phyloP scores from a whole-genome alignment of 805 yeast species.

The Candida xyloterini region DNA sequence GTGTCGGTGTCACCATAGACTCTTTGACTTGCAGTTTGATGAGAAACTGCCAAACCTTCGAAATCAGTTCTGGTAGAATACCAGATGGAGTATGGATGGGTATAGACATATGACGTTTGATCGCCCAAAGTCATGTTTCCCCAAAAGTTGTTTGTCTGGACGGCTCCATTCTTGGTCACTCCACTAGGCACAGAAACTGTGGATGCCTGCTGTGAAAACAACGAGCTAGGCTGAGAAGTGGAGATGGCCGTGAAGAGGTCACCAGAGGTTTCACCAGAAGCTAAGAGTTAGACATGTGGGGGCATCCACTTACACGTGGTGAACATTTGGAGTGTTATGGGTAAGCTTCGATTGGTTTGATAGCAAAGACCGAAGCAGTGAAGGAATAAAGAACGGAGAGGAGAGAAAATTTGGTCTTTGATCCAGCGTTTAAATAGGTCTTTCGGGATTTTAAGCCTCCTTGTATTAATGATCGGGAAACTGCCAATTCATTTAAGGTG shows the following conservation, averaged over 20 bases:
- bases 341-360: slow-evolving; percentile 1
- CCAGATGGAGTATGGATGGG: slow-evolving; percentile 77
- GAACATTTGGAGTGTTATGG: not conserved
- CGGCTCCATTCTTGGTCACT: slow-evolving; percentile 27
- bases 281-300: slow-evolving; percentile 1
- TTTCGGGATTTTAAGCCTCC: not conserved
- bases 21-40: slow-evolving; percentile 52
- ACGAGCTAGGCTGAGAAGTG: slow-evolving; percentile 40
- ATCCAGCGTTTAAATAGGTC: slow-evolving; percentile 7
- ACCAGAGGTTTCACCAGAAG: slow-evolving; percentile 29
- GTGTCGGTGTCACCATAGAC: slow-evolving; percentile 60
- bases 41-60: slow-evolving; percentile 62
- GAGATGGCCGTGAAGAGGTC: slow-evolving; percentile 43
- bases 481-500: too few species aligned
- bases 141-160: slow-evolving; percentile 74
- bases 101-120: slow-evolving; percentile 66
- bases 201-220: slow-evolving; percentile 35
- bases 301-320: slow-evolving; percentile 5
- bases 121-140: slow-evolving; percentile 63
- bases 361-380: slow-evolving; percentile 10
- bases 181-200: slow-evolving; percentile 26
- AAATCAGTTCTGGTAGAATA: slow-evolving; percentile 42
- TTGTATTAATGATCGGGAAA: too few species aligned
- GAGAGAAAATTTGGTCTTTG: not conserved
- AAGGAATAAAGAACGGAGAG: slow-evolving; percentile 1